Evolutionary conservation across 2,329 filamentous ascomycete genomes (phyloP).

Genomic region (Beauveria pseudobassiana): DNA sequence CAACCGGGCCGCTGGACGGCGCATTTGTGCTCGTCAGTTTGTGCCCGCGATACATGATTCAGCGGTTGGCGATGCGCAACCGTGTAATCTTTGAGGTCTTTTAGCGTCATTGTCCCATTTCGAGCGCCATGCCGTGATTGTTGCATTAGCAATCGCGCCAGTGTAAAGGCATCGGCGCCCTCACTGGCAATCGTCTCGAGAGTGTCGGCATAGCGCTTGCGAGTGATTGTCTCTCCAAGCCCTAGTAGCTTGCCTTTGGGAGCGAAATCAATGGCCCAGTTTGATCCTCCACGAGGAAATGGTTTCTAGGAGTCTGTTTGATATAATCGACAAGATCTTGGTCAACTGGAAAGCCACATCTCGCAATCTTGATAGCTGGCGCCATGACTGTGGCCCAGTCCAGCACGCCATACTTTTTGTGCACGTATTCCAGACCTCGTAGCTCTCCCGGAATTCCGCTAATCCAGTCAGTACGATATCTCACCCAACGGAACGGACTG

Average conservation of each 20-base stretch:
- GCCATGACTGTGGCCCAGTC: conserved; percentile 60
- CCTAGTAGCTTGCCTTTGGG: conserved; percentile 60
- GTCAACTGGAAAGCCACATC: conserved; percentile 63
- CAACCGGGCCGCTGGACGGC: conserved; percentile 67
- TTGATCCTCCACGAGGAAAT: conserved; percentile 63
- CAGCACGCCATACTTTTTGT: conserved; percentile 57
- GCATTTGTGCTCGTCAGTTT: conserved; percentile 61
- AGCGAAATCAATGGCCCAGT: conserved; percentile 80
- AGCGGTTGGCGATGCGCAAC: conserved; percentile 55
- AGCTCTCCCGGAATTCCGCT: conserved; percentile 64
- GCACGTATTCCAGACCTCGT: conserved; percentile 65
- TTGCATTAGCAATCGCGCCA: conserved; percentile 62
- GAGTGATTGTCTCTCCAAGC: conserved; percentile 66
- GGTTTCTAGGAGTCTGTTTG: conserved; percentile 35
- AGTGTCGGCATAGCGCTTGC: conserved; percentile 66
- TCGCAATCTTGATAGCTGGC: conserved; percentile 65
- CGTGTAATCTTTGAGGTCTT: conserved; percentile 66
- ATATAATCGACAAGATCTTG: conserved; percentile 68
- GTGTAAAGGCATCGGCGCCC: conserved; percentile 61
- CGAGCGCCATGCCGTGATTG: conserved; percentile 51
- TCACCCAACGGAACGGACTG: conserved; percentile 16
- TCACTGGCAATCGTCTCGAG: conserved; percentile 60
- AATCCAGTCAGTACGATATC: not conserved
- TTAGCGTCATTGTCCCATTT: conserved; percentile 70
- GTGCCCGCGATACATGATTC: conserved; percentile 61